Evolutionary conservation across 2,329 filamentous ascomycete species (phyloP).

Genomic region (Fusarium devonianum): DNA sequence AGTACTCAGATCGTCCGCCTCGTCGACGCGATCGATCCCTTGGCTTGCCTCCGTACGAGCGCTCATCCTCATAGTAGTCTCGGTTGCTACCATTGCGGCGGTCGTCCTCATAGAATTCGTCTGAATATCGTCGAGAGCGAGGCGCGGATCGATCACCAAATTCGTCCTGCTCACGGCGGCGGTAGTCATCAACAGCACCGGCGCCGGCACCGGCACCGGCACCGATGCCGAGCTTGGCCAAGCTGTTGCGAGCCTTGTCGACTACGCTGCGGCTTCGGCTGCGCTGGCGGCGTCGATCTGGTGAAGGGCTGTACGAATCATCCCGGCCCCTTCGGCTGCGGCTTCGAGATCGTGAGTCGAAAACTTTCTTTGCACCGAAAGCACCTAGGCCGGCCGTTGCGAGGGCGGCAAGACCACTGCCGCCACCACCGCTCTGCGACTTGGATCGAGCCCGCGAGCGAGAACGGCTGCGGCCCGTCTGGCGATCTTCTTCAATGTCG

Average conservation of each 20-base stretch:
- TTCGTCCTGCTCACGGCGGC: constrained; percentile 54
- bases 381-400: constrained; percentile 69
- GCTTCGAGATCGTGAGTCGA: constrained; percentile 61
- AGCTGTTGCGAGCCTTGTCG: constrained; percentile 65
- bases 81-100: constrained; percentile 51
- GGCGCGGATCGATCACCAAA: constrained; percentile 53
- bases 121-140: constrained; percentile 51
- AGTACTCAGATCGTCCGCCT: constrained; percentile 55
- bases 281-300: constrained; percentile 53
- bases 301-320: constrained; percentile 53
- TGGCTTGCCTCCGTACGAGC: constrained; percentile 51
- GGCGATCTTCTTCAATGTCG: constrained; percentile 68
- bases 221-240: constrained; percentile 68
- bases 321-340: constrained; percentile 61
- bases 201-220: constrained; percentile 54
- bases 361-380: constrained; percentile 66
- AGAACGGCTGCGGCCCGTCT: constrained; percentile 71
- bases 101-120: constrained; percentile 57
- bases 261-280: constrained; percentile 72
- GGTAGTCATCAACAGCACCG: constrained; percentile 47
- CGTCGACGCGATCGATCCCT: constrained; percentile 48
- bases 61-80: constrained; percentile 57
- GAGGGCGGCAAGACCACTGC: constrained; percentile 66
- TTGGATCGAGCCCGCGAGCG: constrained; percentile 70
- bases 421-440: constrained; percentile 51